These are phyloP conservation scores for Diaporthe batatas DNA, from an alignment of 2,329 filamentous ascomycete genomes.

Conservation along the genomic window DNA sequence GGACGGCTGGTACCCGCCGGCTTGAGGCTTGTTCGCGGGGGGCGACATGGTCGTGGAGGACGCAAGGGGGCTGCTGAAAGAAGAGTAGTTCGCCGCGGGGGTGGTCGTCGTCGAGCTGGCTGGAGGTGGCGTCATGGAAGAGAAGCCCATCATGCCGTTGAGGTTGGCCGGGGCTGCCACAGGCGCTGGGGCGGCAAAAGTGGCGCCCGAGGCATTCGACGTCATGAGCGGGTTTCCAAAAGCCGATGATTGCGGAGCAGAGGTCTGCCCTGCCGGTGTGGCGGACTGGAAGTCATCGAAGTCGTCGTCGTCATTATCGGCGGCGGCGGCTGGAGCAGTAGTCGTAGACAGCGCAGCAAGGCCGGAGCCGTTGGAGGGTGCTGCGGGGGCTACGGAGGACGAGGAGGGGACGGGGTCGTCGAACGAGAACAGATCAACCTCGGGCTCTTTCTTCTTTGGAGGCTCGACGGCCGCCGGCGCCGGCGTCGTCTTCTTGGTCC, in stretches of 20 bases:
- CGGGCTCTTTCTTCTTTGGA: conserved; percentile 87
- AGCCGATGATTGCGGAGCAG: conserved; percentile 58
- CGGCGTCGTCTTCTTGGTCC: conserved; percentile 69
- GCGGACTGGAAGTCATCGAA: conserved; percentile 99
- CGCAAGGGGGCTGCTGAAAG: conserved; percentile 66
- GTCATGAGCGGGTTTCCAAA: conserved; percentile 62
- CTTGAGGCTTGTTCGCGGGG: conserved; percentile 60
- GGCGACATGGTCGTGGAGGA: conserved; percentile 56
- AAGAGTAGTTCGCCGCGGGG: conserved; percentile 73
- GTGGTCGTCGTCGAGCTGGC: conserved; percentile 66
- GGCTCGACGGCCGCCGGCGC: conserved; percentile 63
- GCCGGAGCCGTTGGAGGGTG: conserved; percentile 61
- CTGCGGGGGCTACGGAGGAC: conserved; percentile 58
- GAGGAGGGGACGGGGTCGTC: conserved; percentile 77
- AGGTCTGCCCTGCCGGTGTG: conserved; percentile 64
- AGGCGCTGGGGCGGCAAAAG: conserved; percentile 86
- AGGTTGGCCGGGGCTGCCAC: conserved; percentile 86
- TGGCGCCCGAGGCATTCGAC: conserved; percentile 69
- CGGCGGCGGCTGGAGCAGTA: conserved; percentile 47
- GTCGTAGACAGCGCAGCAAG: conserved; percentile 60
- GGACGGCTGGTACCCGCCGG: conserved; percentile 77
- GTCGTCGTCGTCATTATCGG: conserved; percentile 82
- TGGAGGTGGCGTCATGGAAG: conserved; percentile 82
- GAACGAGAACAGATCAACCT: conserved; percentile 92
- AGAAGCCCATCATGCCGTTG: conserved; percentile 82